Percentiles rank a stretch among this genome's conserved stretches.
phyloP scores from a whole-genome alignment of 305 asterid genomes.

The Plantago lanceolata region DNA sequence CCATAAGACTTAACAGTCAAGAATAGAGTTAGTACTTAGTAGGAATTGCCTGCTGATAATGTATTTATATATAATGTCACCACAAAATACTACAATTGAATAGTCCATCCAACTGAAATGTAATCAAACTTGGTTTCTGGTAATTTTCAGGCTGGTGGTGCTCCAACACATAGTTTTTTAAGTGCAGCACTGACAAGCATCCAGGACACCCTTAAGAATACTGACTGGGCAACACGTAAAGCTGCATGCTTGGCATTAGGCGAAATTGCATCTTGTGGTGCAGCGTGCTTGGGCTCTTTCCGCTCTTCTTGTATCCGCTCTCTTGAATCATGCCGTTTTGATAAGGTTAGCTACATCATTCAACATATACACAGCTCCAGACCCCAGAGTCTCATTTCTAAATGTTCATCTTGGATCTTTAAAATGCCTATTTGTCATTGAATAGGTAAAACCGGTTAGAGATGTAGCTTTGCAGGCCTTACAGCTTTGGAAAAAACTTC shows the following conservation, averaged over 20 bases:
- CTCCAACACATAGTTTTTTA: constrained; percentile 52
- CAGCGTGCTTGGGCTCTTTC: constrained; percentile 58
- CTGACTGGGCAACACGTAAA: constrained; percentile 92
- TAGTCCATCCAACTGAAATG: too few relatives aligned
- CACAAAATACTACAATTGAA: background rate
- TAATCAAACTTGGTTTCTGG: constrained; percentile 19
- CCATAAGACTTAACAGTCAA: too few relatives aligned
- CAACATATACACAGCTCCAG: constrained; percentile 16
- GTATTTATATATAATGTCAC: too few relatives aligned
- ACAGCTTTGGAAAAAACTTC: constrained; percentile 78
- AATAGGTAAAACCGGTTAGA: constrained; percentile 90
- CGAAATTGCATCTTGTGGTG: constrained; percentile 79
- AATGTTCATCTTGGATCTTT: constrained; percentile 27
- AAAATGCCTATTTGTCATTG: constrained; percentile 13
- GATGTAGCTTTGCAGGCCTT: constrained; percentile 86
- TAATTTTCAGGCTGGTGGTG: constrained; percentile 84
- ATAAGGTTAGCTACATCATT: constrained; percentile 54
- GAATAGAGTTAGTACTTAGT: too few relatives aligned
- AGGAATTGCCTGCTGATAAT: too few relatives aligned
- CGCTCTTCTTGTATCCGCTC: constrained; percentile 60
- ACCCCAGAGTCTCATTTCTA: constrained; percentile 15
- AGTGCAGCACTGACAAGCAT: constrained; percentile 74
- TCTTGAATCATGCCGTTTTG: constrained; percentile 91
- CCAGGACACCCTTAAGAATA: constrained; percentile 74
- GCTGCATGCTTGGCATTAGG: constrained; percentile 81